Base-by-base conservation (phyloP, 176 grass and related monocot species). In the Zizania latifolia region DNA sequence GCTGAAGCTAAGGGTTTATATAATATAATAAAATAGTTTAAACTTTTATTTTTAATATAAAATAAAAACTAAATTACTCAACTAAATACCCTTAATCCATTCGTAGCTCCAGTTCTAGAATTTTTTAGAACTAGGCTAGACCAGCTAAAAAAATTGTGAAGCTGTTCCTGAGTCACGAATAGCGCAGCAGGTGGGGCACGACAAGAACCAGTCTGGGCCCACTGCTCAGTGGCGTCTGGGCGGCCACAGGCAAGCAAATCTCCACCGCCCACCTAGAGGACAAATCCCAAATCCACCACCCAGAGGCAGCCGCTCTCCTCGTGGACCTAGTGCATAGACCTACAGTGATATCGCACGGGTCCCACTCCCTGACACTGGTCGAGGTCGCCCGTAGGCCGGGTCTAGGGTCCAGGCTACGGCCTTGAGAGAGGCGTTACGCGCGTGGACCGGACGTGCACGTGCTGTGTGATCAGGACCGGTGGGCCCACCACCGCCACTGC, bases 261-360 rank as follows among this genome's bases (percentile, higher is more conserved):
- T 71, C 65, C 21, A 13, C n/a, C 78, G 15, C 29, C 32, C 33
- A 22, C 46, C 17, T 51, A 51, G 46, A 21, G 58, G 72, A 87
- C 78, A 77, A 87, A 87, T 82, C 31, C 85, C 46, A 76, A 87
- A 82, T 64, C 85, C 78, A 66, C 35, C 17, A 37, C 23, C 46
- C 72, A 81, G 45, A 71, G 78, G 23, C 59, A n/a, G 31, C 84
- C 2, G 35, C 13, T n/a, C n/a, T n/a, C 40, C 35, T 56, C 46
- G 2, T n/a, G 78, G 11, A 1, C 63, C 17, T 21, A 0, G 66
- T 58, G 65, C 45, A 77, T 32, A 58, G 65, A 71, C 22, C 12
- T 1, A 6, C 0, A 0, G 4, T 1, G 1, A 2, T 17, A 39
- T 28, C 9, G 58, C 0, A 3, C 0, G 11, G 24, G 72, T n/a